phyloP scores from a whole-genome alignment of 805 yeast species.

The Kuraishia piskuri region DNA sequence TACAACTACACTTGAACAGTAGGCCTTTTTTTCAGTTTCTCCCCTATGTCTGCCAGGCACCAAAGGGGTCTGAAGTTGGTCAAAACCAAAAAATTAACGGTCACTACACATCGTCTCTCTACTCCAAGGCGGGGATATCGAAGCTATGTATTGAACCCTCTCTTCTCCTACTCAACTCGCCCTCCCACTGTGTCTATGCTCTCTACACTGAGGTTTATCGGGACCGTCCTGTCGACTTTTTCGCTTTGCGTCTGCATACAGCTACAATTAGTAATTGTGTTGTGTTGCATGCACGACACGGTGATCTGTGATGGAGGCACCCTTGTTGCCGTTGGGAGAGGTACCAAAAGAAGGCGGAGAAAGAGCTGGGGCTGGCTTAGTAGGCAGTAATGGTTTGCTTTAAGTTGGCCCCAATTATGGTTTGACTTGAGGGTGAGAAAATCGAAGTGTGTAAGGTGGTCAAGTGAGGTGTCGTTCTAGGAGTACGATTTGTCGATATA shows the following conservation, averaged over 20 bases:
- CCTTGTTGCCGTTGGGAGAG: not conserved
- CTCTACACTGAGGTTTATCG: not conserved
- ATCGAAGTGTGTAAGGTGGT: too few species aligned
- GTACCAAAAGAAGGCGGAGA: not conserved
- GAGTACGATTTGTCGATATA: too few species aligned
- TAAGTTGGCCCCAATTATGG: too few species aligned
- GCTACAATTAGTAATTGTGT: not conserved
- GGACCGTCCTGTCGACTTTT: not conserved
- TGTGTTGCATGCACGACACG: not conserved
- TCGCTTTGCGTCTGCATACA: not conserved
- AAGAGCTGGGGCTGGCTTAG: not conserved
- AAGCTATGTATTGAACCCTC: not conserved
- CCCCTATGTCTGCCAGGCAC: not conserved
- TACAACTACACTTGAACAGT: not conserved
- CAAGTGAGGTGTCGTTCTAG: too few species aligned
- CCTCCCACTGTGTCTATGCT: not conserved
- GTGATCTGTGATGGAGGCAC: not conserved
- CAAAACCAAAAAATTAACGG: not conserved
- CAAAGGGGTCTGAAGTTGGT: not conserved
- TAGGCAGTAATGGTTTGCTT: too few species aligned
- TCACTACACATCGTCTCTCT: not conserved
- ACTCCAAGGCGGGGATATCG: not conserved
- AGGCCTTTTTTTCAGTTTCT: not conserved
- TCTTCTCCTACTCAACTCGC: not conserved
- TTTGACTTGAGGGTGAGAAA: too few species aligned